Evolutionary conservation across 768 basidiomycete genomes (phyloP).

Genomic region (Amanita pseudoporphyria): DNA sequence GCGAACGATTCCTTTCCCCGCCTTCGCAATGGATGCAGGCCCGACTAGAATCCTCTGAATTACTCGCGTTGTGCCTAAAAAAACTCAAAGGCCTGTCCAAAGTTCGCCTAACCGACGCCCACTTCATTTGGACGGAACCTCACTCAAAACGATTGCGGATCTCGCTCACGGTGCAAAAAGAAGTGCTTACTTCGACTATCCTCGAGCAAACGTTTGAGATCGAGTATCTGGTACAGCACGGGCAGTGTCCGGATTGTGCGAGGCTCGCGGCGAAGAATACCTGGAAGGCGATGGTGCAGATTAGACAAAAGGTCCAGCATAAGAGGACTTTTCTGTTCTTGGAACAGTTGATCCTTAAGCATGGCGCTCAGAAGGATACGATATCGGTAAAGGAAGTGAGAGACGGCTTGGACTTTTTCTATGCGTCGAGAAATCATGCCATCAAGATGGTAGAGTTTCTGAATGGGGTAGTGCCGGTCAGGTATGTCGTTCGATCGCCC

Average conservation of each 20-base stretch:
- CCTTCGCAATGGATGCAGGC: slow-evolving; percentile 81
- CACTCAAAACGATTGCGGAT: slow-evolving; percentile 90
- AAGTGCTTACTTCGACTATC: slow-evolving; percentile 91
- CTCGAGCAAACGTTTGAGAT: slow-evolving; percentile 97
- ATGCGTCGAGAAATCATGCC: slow-evolving; percentile 81
- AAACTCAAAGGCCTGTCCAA: slow-evolving; percentile 91
- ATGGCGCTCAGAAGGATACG: slow-evolving; percentile 94
- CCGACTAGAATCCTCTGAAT: slow-evolving; percentile 84
- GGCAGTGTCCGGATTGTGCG: slow-evolving; percentile 92
- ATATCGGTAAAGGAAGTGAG: slow-evolving; percentile 86
- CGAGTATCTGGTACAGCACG: slow-evolving; percentile 89
- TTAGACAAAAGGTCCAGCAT: slow-evolving; percentile 97
- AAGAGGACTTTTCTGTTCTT: slow-evolving; percentile 97
- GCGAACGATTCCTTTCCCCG: slow-evolving; percentile 91
- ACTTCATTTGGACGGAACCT: slow-evolving; percentile 99
- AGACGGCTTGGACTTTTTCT: slow-evolving; percentile 97
- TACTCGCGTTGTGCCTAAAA: slow-evolving; percentile 89
- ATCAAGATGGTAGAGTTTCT: slow-evolving; percentile 97
- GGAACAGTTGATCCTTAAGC: slow-evolving; percentile 94
- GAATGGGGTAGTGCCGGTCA: slow-evolving; percentile 71
- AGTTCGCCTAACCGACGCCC: slow-evolving; percentile 95
- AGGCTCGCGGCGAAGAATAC: slow-evolving; percentile 97
- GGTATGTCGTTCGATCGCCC: background rate
- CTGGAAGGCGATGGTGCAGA: slow-evolving; percentile 96
- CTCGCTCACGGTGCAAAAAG: slow-evolving; percentile 97